Percentiles rank a stretch among this genome's conserved stretches.
Conservation (phyloP, 1,139 yeast genomes). For the Nadsonia starkeyi-henricii region DNA sequence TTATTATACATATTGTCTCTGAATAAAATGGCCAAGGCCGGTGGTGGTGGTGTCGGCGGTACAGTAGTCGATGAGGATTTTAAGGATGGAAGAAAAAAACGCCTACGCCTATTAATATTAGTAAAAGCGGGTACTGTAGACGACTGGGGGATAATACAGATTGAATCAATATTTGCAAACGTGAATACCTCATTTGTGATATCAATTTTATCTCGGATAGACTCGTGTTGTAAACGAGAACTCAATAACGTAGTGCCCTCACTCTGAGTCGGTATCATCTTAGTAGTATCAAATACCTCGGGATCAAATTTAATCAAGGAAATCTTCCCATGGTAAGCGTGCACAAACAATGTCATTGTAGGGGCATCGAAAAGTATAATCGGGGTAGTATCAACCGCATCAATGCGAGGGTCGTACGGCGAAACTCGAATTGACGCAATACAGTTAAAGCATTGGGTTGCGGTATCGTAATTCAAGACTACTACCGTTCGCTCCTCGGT, state of each 20-base stretch:
- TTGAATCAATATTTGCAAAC: background rate
- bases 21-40: background rate
- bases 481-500: slow-evolving; percentile 2
- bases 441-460: background rate
- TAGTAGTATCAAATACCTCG: background rate
- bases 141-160: background rate
- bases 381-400: background rate
- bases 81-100: no score
- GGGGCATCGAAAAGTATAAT: background rate
- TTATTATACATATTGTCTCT: background rate
- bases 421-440: background rate
- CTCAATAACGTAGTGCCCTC: background rate
- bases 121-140: background rate
- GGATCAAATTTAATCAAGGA: background rate
- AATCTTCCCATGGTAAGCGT: background rate
- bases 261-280: background rate
- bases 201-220: background rate
- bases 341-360: background rate
- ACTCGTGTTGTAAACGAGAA: background rate
- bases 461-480: background rate
- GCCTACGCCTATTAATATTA: no score
- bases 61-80: no score
- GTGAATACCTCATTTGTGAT: background rate
- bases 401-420: background rate
- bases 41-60: background rate